Evolutionary conservation across 495 filamentous ascomycete genomes (phyloP).

Genomic region (Penicillium steckii): DNA sequence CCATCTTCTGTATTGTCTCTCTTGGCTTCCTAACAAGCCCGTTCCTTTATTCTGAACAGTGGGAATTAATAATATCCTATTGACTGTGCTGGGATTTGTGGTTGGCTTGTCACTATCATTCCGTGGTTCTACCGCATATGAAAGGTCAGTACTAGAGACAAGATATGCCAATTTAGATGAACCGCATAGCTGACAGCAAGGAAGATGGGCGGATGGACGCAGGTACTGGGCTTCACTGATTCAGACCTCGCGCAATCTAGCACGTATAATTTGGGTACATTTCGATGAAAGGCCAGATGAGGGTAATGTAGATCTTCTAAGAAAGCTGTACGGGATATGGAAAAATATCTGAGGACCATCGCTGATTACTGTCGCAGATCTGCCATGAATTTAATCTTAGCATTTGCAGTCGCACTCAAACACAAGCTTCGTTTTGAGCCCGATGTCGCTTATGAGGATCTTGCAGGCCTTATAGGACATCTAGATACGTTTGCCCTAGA

Average conservation of each 20-base stretch:
- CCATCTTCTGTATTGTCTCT: not conserved
- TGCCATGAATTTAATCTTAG: slow-evolving; percentile 77
- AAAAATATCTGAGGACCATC: not conserved
- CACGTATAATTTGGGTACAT: slow-evolving; percentile 78
- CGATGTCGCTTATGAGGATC: slow-evolving; percentile 69
- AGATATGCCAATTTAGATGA: not conserved
- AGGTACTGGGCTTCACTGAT: slow-evolving; percentile 75
- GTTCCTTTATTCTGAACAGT: slow-evolving; percentile 21
- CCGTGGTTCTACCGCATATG: slow-evolving; percentile 81
- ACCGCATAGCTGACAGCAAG: not conserved
- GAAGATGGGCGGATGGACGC: slow-evolving; percentile 66
- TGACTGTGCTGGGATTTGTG: slow-evolving; percentile 88
- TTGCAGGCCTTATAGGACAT: slow-evolving; percentile 45
- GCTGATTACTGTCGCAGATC: slow-evolving; percentile 39
- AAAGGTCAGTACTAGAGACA: slow-evolving; percentile 45
- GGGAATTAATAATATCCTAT: slow-evolving; percentile 65
- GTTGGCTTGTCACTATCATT: slow-evolving; percentile 82
- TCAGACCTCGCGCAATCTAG: slow-evolving; percentile 69
- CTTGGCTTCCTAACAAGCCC: not conserved
- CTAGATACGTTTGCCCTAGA: slow-evolving; percentile 61
- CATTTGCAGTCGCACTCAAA: slow-evolving; percentile 74
- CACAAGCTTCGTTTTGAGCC: slow-evolving; percentile 89
- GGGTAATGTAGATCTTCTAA: slow-evolving; percentile 66
- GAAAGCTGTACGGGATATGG: slow-evolving; percentile 59
- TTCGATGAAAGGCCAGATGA: slow-evolving; percentile 63